These are phyloP conservation scores for Carex kokanica DNA, from an alignment of 176 grass and related monocot genomes.

Conservation along the genomic window DNA sequence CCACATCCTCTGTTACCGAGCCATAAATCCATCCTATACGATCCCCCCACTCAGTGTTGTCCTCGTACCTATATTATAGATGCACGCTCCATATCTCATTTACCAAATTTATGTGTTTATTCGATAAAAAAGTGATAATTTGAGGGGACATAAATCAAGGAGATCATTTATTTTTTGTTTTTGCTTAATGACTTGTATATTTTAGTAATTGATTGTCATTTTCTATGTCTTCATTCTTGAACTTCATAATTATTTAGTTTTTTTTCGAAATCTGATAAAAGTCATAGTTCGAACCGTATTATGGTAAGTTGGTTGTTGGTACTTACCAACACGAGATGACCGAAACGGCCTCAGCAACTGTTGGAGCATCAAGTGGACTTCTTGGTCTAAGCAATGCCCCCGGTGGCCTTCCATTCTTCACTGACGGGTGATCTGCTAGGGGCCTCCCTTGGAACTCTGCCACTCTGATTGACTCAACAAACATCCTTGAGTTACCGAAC, in stretches of 20 bases:
- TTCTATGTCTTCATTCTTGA: not conserved
- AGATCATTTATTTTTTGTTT: not conserved
- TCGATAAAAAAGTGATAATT: not conserved
- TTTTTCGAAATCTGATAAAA: not conserved
- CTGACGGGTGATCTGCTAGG: slow-evolving; percentile 68
- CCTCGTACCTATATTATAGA: slow-evolving; percentile 53
- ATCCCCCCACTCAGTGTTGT: slow-evolving; percentile 69
- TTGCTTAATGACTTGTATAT: not conserved
- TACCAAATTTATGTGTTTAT: not conserved
- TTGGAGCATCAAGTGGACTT: slow-evolving; percentile 48
- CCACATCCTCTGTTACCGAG: slow-evolving; percentile 89
- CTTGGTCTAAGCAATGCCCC: slow-evolving; percentile 54
- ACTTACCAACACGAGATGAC: slow-evolving; percentile 78
- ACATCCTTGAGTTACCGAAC: slow-evolving; percentile 68
- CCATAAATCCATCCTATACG: slow-evolving; percentile 92
- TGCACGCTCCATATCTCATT: not conserved
- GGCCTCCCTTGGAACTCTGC: slow-evolving; percentile 86
- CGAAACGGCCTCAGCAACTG: slow-evolving; percentile 56
- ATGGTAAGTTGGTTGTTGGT: not conserved
- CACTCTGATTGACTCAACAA: slow-evolving; percentile 58
- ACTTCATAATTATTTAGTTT: not conserved
- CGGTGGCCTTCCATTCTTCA: slow-evolving; percentile 65
- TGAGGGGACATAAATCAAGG: not conserved
- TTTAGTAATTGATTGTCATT: not conserved
- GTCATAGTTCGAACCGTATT: not conserved